These are phyloP conservation scores for Poa annua DNA, from an alignment of 176 grass and related monocot species.

Conservation along the genomic window DNA sequence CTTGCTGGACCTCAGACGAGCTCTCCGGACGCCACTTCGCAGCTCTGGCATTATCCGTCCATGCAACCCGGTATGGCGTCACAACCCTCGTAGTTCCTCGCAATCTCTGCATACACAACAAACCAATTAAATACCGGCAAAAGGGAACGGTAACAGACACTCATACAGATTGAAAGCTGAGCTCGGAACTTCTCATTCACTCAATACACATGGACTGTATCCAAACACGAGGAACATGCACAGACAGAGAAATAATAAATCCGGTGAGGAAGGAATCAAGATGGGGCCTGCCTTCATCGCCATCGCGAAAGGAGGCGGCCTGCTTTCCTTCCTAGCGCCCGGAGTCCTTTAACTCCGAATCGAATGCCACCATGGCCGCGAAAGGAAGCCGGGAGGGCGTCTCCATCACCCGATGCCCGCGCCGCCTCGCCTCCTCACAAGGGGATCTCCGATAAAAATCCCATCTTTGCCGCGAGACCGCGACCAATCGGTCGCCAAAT, in stretches of 20 bases:
- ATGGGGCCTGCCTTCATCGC: constrained; percentile 23
- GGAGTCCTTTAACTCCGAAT: constrained; percentile 43
- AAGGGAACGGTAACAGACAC: neutral
- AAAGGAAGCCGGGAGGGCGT: constrained; percentile 29
- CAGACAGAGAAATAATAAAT: constrained; percentile 18
- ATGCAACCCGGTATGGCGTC: constrained; percentile 54
- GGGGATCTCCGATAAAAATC: constrained; percentile 48
- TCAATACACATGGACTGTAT: neutral
- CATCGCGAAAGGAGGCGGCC: constrained; percentile 41
- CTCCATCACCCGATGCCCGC: constrained; percentile 43
- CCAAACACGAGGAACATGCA: constrained; percentile 9
- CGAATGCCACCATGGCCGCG: constrained; percentile 38
- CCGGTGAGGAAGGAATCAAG: constrained; percentile 24
- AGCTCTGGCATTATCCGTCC: constrained; percentile 76
- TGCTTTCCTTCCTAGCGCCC: constrained; percentile 22
- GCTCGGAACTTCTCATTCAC: constrained; percentile 6
- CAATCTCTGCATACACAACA: constrained; percentile 44
- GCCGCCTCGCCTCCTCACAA: neutral
- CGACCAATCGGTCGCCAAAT: constrained; percentile 22
- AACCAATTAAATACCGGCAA: constrained; percentile 34
- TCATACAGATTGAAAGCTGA: neutral
- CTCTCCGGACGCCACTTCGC: constrained; percentile 62
- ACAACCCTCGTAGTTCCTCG: constrained; percentile 30
- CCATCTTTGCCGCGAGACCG: constrained; percentile 34
- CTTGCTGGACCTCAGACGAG: constrained; percentile 62